phyloP scores from a whole-genome alignment of 768 basidiomycete species.

The Pulveroboletus sp. region DNA sequence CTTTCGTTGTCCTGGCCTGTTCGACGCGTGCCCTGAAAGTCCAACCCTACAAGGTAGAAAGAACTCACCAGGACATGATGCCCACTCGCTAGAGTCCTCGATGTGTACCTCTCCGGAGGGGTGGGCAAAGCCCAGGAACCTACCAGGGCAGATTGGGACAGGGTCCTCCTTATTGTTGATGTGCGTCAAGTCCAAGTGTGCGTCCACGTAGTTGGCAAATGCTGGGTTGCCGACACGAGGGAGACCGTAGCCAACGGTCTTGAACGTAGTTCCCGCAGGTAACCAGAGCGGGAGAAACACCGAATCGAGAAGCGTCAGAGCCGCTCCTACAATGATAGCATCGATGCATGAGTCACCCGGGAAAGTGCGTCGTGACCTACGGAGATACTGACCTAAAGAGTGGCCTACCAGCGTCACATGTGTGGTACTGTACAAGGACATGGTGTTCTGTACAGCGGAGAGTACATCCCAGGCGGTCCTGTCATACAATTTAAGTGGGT shows the following conservation, averaged over 20 bases:
- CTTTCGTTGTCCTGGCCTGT: slow-evolving; percentile 57
- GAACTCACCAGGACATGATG: slow-evolving; percentile 44
- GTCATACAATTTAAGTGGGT: not conserved
- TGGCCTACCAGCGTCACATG: slow-evolving; percentile 44
- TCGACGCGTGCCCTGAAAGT: not conserved
- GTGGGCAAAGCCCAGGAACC: slow-evolving; percentile 38
- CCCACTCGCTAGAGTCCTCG: slow-evolving; percentile 45
- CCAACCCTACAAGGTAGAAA: not conserved
- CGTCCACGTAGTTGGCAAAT: slow-evolving; percentile 55
- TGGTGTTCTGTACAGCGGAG: slow-evolving; percentile 39
- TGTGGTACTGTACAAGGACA: slow-evolving; percentile 32
- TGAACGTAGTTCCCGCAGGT: slow-evolving; percentile 29
- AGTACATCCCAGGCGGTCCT: slow-evolving; percentile 41
- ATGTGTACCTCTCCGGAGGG: slow-evolving; percentile 42
- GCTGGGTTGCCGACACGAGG: slow-evolving; percentile 51
- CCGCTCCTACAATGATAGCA: slow-evolving; percentile 26
- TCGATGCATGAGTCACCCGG: not conserved
- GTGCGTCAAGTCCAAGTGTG: slow-evolving; percentile 41
- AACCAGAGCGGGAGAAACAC: slow-evolving; percentile 39
- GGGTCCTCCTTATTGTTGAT: slow-evolving; percentile 49
- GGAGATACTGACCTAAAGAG: slow-evolving; percentile 31
- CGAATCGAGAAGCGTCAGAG: slow-evolving; percentile 35
- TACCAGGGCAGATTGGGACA: slow-evolving; percentile 33
- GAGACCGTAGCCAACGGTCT: slow-evolving; percentile 32
- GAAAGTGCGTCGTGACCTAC: not conserved